Conservation (phyloP, 2,329 filamentous ascomycete genomes). For the Macrophomina phaseolina region DNA sequence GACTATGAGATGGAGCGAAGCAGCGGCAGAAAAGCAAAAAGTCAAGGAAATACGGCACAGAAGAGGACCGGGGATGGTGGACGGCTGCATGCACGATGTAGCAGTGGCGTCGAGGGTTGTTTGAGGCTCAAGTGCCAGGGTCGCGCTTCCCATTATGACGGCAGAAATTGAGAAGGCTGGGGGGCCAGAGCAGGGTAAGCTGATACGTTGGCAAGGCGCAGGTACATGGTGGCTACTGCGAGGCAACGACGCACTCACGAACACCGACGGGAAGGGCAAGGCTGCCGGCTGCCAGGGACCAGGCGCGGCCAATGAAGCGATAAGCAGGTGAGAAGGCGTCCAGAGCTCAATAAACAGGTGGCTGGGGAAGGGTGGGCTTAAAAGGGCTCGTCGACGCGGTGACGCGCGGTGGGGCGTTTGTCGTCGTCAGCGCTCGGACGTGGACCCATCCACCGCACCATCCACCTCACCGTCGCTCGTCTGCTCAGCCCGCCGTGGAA, state of each 20-base stretch:
- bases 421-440: slow-evolving; percentile 25
- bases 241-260: not conserved
- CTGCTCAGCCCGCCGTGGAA: slow-evolving; percentile 4
- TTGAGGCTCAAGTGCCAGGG: slow-evolving; percentile 24
- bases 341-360: not conserved
- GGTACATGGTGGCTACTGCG: not conserved
- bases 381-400: slow-evolving; percentile 6
- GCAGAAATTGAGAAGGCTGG: slow-evolving; percentile 20
- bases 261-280: slow-evolving; percentile 2
- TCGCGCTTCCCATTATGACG: slow-evolving; percentile 10
- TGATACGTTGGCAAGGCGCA: slow-evolving; percentile 1
- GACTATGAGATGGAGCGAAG: not conserved
- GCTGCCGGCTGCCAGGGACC: not conserved
- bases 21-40: not conserved
- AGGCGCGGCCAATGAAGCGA: not conserved
- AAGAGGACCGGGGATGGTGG: not conserved
- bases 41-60: not conserved
- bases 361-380: slow-evolving; percentile 14
- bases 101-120: slow-evolving; percentile 6
- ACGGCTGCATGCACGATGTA: slow-evolving; percentile 14
- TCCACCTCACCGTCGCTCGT: no score
- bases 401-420: slow-evolving; percentile 25
- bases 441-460: not conserved
- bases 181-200: not conserved
- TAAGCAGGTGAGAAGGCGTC: not conserved